phyloP scores from a whole-genome alignment of 2,329 filamentous ascomycete species.

The Botryosphaeria agaves region DNA sequence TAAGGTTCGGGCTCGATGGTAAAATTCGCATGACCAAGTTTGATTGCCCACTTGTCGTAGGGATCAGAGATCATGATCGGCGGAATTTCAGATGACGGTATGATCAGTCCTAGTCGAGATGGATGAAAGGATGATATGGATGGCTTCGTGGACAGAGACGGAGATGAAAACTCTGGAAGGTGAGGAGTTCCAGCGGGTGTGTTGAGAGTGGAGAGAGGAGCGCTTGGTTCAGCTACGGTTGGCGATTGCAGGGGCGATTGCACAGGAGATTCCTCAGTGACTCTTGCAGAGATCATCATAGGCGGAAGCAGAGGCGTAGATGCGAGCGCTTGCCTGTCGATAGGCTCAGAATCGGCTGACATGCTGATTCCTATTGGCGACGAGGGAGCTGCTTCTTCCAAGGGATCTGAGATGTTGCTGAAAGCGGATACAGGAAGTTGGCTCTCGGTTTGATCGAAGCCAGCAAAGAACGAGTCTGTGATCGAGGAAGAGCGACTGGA shows the following conservation, averaged over 20 bases:
- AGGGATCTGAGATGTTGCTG: neutral
- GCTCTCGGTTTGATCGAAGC: slow-evolving; percentile 10
- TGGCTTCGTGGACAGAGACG: slow-evolving; percentile 58
- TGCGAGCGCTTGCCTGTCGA: slow-evolving; percentile 43
- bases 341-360: slow-evolving; percentile 28
- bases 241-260: slow-evolving; percentile 80
- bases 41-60: slow-evolving; percentile 67
- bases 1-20: slow-evolving; percentile 75
- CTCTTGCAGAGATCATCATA: slow-evolving; percentile 44
- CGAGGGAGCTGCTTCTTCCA: slow-evolving; percentile 4
- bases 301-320: slow-evolving; percentile 77
- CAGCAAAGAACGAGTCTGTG: slow-evolving; percentile 39
- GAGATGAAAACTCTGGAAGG: slow-evolving; percentile 38
- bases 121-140: slow-evolving; percentile 59
- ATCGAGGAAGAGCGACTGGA: slow-evolving; percentile 70
- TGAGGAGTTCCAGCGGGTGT: slow-evolving; percentile 32
- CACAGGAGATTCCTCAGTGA: slow-evolving; percentile 35
- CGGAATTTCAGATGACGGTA: slow-evolving; percentile 39
- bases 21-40: slow-evolving; percentile 85
- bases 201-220: slow-evolving; percentile 22
- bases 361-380: slow-evolving; percentile 17
- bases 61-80: slow-evolving; percentile 46
- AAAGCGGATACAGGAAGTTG: neutral
- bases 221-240: slow-evolving; percentile 46
- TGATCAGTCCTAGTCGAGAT: slow-evolving; percentile 23